phyloP scores from a whole-genome alignment of 441 rosid genomes.

The Manihot esculenta region DNA sequence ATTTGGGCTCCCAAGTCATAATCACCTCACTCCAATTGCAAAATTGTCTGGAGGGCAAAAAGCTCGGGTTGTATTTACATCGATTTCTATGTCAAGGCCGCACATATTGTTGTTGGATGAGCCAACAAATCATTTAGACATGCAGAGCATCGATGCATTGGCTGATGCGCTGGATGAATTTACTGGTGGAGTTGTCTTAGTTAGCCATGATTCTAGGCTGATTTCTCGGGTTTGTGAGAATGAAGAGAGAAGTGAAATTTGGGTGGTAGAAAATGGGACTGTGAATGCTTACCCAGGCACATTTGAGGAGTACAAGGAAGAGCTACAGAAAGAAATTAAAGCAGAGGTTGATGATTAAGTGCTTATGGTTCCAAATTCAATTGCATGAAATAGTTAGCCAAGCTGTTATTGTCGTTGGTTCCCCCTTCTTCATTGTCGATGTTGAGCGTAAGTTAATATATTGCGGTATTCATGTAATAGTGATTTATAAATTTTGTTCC shows the following conservation, averaged over 20 bases:
- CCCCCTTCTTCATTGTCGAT: no score
- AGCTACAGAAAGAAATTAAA: conserved; percentile 72
- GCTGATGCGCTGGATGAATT: conserved; percentile 86
- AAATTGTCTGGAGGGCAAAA: conserved; percentile 91
- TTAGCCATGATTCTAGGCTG: conserved; percentile 89
- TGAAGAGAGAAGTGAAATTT: conserved; percentile 75
- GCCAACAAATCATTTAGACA: conserved; percentile 89
- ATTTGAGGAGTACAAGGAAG: conserved; percentile 88
- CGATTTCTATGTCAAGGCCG: conserved; percentile 84
- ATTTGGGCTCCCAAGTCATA: conserved; percentile 84
- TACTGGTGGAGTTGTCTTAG: conserved; percentile 84
- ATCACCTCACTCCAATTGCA: conserved; percentile 75
- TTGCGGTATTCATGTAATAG: conserved; percentile 6
- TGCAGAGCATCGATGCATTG: conserved; percentile 89
- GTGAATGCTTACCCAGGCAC: conserved; percentile 56
- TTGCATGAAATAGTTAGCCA: conserved; percentile 31
- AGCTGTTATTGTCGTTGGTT: no score
- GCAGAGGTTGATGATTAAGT: conserved; percentile 76
- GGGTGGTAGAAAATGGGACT: conserved; percentile 89
- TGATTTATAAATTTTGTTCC: conserved; percentile 12
- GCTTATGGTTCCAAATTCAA: conserved; percentile 17
- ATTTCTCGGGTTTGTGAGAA: conserved; percentile 82
- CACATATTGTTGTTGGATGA: conserved; percentile 84
- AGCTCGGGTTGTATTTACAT: conserved; percentile 83
- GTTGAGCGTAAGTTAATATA: not conserved